These are phyloP conservation scores for Zymoseptoria crescenta DNA, from an alignment of 2,329 filamentous ascomycete genomes.

Conservation along the genomic window DNA sequence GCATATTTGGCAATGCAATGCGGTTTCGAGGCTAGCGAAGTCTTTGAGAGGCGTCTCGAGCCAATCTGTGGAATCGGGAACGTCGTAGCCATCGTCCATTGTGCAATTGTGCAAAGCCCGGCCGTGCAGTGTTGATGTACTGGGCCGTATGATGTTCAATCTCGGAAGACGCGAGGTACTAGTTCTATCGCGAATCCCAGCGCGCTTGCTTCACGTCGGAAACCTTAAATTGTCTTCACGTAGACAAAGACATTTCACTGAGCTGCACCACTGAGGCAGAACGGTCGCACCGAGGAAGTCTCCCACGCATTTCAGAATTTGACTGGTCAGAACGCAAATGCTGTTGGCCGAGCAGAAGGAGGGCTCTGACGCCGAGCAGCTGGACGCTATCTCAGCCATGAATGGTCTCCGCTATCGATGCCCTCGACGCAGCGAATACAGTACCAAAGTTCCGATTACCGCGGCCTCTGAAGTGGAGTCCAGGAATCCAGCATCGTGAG, in stretches of 20 bases:
- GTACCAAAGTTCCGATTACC: background rate
- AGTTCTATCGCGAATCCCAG: too few species aligned
- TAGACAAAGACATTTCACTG: too few species aligned
- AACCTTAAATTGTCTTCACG: background rate
- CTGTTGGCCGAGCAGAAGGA: background rate
- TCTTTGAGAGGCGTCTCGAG: slow-evolving; percentile 58
- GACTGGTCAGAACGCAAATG: background rate
- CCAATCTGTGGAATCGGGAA: slow-evolving; percentile 82
- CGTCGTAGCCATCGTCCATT: slow-evolving; percentile 27
- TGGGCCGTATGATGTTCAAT: slow-evolving; percentile 19
- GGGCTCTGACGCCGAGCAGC: background rate
- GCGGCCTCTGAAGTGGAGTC: too few species aligned
- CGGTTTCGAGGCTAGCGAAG: slow-evolving; percentile 67
- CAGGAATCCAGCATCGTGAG: too few species aligned
- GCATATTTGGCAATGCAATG: slow-evolving; percentile 91
- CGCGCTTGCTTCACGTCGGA: background rate
- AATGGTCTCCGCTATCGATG: background rate
- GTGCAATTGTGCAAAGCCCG: too few species aligned
- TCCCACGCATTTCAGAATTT: background rate
- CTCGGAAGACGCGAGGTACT: background rate
- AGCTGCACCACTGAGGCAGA: too few species aligned
- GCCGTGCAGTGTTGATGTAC: background rate
- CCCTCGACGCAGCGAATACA: background rate
- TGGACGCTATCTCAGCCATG: background rate
- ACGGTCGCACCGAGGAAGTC: too few species aligned